Evolutionary conservation across 257 asterid species (phyloP), one percentile per base, ranked within the genome.

Genomic region (Jasminum sambac): DNA sequence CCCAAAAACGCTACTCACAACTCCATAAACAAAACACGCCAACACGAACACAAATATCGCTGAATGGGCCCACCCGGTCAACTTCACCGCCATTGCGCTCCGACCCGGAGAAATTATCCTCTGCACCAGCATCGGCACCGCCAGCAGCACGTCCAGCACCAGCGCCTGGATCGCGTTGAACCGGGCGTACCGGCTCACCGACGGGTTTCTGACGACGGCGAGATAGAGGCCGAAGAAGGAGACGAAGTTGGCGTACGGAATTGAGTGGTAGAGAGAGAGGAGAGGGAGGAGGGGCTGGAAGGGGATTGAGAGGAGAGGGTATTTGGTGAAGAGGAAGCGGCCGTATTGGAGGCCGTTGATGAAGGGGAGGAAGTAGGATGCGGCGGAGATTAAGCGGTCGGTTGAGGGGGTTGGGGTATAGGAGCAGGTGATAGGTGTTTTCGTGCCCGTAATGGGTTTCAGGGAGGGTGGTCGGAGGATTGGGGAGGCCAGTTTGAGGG

Each of bases 341-440:
- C 96, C 95, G 83, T 94, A 94, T 46, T 91, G 95, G 72, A 94
- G 82, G 76, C 96, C 91, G 80, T 94, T 91, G 90, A 91, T 82
- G 75, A 94, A 79, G 1, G 99, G 98, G 74, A 94, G 90, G 71
- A 91, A 91, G 84, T 91, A 94, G n/a, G 99, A 78, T 0, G 82
- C 90, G 64, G 96, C 90, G 63, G 99, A 91, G 59, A 94, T 88
- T 8, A 91, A 79, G 77, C 99, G 96, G 90, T 94, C 99, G 5
- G 80, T 68, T 48, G 96, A 96, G 14, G 98, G 98, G 52, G 85
- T 85, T 16, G 96, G 81, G 34, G 75, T 81, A 87, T 76, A 74
- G 25, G 89, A 77, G 74, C 75, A 70, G 30, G 34, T 46, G 36
- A 30, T 30, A 30, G 1, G 36, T 6, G 74, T 55, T 13, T 64